These are phyloP conservation scores for Hypoxylon sp. DNA, from an alignment of 2,329 filamentous ascomycete species.

Conservation along the genomic window DNA sequence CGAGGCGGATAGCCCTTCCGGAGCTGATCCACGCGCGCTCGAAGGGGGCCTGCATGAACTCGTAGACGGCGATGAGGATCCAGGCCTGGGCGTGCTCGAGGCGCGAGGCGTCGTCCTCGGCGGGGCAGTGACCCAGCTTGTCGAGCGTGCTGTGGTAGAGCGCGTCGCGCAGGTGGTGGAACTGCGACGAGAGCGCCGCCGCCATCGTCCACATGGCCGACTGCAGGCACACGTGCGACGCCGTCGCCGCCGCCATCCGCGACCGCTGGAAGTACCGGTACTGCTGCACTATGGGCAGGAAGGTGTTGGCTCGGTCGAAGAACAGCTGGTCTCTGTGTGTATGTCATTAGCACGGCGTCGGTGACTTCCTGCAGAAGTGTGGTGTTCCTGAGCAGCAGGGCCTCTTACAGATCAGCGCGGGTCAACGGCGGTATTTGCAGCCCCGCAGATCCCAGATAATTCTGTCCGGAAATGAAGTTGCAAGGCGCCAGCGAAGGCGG, in stretches of 20 bases:
- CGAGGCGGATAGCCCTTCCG: conserved; percentile 48
- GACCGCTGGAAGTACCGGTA: conserved; percentile 9
- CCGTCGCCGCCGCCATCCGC: background rate
- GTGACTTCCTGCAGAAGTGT: background rate
- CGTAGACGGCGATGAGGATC: conserved; percentile 49
- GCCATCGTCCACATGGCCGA: conserved; percentile 9
- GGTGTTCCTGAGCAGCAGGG: background rate
- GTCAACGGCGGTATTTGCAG: conserved; percentile 1
- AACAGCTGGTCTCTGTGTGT: conserved; percentile 11
- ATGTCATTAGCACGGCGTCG: background rate
- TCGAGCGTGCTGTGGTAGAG: conserved; percentile 5
- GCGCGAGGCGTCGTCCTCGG: conserved; percentile 1
- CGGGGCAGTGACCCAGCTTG: background rate
- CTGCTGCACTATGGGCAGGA: conserved; percentile 3
- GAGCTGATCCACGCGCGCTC: conserved; percentile 49
- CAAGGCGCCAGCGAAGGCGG: background rate
- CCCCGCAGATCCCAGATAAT: background rate
- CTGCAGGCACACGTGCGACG: conserved; percentile 9
- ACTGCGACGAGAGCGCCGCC: conserved; percentile 8
- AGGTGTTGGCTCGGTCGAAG: conserved; percentile 5
- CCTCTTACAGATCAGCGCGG: conserved; percentile 5
- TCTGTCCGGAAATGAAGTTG: background rate
- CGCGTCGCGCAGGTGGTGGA: conserved; percentile 4
- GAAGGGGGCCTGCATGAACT: conserved; percentile 47
- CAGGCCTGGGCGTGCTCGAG: conserved; percentile 49